Percentiles rank a stretch among this genome's conserved stretches.
These are phyloP conservation scores for Neurospora sp. DNA, from an alignment of 495 filamentous ascomycete species.

Conservation along the genomic window DNA sequence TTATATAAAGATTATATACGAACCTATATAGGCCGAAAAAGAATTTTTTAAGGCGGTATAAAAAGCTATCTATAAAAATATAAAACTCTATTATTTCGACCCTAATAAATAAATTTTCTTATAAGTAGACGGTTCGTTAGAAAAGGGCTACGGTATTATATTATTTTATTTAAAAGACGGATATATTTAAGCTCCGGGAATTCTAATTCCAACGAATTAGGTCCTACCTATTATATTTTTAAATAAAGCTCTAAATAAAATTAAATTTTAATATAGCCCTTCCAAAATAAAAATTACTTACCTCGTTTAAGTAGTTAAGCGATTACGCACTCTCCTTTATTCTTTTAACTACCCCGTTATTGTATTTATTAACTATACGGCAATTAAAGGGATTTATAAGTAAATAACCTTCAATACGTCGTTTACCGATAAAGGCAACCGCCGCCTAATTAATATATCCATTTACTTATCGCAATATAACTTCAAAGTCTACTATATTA, in stretches of 20 bases:
- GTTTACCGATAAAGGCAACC: neutral
- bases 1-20: neutral
- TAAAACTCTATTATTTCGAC: neutral
- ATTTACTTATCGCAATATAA: neutral
- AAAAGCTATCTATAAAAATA: neutral
- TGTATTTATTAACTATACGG: neutral
- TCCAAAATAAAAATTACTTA: neutral
- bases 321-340: neutral
- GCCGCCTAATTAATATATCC: neutral
- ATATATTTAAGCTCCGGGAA: too few species aligned
- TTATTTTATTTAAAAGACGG: too few species aligned
- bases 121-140: too few species aligned
- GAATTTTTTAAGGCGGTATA: neutral
- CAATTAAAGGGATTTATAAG: neutral
- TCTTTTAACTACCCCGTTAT: neutral
- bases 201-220: too few species aligned
- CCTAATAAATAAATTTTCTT: neutral
- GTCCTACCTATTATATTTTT: neutral
- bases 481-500: neutral
- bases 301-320: neutral
- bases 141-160: too few species aligned
- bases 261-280: fast-evolving
- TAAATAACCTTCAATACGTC: neutral
- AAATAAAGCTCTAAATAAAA: neutral
- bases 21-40: neutral